phyloP scores from a whole-genome alignment of 495 filamentous ascomycete species.

The Trichoderma virens region DNA sequence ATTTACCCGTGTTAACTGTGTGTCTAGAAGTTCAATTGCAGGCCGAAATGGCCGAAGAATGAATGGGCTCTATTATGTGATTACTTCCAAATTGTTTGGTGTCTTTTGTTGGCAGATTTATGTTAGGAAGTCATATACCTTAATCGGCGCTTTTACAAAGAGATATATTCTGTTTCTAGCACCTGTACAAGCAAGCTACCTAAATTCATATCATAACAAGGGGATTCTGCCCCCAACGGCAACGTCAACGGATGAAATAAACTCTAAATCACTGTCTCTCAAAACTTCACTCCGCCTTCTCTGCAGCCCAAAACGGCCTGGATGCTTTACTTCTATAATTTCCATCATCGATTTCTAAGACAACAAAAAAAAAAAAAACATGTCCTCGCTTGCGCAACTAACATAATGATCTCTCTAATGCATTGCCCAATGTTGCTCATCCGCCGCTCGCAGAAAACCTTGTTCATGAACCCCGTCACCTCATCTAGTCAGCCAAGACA shows the following conservation, averaged over 20 bases:
- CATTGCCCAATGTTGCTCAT: neutral
- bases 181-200: neutral
- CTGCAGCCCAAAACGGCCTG: neutral
- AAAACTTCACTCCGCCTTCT: neutral
- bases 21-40: constrained; percentile 38
- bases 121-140: no score
- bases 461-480: no score
- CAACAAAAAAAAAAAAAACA: no score
- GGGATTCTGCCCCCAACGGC: no score
- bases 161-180: neutral
- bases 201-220: no score
- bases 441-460: no score
- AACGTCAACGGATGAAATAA: no score
- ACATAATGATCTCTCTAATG: neutral
- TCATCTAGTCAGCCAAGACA: constrained; percentile 59
- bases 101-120: no score
- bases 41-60: constrained; percentile 35
- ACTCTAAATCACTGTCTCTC: neutral
- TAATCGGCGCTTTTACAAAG: neutral
- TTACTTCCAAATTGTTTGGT: no score
- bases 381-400: neutral
- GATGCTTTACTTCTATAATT: neutral
- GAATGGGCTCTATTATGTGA: neutral
- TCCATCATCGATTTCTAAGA: neutral
- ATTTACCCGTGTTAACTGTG: neutral